These are phyloP conservation scores for Clarireedia monteithiana DNA, from an alignment of 2,329 filamentous ascomycete species.

Conservation along the genomic window DNA sequence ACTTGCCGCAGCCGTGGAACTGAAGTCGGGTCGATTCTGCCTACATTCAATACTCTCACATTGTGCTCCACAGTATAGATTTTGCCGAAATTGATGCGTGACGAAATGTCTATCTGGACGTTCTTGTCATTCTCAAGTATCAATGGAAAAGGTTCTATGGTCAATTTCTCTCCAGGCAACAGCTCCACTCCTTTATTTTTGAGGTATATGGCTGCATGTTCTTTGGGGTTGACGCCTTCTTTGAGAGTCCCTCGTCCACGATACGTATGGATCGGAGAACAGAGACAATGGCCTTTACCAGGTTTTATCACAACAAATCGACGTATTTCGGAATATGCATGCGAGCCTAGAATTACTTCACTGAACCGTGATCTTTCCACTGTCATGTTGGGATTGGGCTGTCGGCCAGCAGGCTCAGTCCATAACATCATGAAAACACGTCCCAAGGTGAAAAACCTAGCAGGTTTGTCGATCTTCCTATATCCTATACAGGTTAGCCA, in stretches of 20 bases:
- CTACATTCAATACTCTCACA: conserved; percentile 16
- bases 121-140: conserved; percentile 5
- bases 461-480: no score
- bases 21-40: neutral
- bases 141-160: conserved; percentile 17
- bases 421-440: conserved; percentile 23
- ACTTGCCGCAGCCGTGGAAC: no score
- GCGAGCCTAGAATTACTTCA: conserved; percentile 9
- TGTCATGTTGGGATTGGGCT: neutral
- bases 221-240: conserved; percentile 6
- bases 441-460: conserved; percentile 3
- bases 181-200: conserved; percentile 6
- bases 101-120: neutral
- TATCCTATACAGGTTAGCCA: neutral
- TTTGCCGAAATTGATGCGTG: conserved; percentile 21
- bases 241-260: conserved; percentile 18
- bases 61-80: conserved; percentile 21
- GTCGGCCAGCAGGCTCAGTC: conserved; percentile 17
- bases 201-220: conserved; percentile 6
- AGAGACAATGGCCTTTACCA: conserved; percentile 16
- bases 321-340: conserved; percentile 19
- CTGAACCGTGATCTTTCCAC: conserved; percentile 7
- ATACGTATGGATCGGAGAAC: conserved; percentile 23
- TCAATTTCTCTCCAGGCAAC: conserved; percentile 13
- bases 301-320: conserved; percentile 19